Conservation (phyloP, 345 rosid species). For the Citrus maxima region DNA sequence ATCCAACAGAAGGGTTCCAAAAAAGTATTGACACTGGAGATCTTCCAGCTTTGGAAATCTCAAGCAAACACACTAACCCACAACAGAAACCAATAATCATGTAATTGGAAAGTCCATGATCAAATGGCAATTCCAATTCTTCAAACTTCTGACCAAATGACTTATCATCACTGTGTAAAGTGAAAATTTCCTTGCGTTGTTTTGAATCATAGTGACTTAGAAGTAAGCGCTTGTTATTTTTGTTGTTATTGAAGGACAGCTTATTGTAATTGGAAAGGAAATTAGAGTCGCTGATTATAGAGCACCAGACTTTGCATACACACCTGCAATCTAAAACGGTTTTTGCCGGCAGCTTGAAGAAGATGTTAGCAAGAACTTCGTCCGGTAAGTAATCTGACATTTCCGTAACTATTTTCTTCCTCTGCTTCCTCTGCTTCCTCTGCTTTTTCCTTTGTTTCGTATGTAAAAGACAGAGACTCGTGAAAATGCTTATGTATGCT, state of each 20-base stretch:
- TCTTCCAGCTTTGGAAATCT: background rate
- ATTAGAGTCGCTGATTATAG: background rate
- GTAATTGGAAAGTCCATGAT: background rate
- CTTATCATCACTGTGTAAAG: background rate
- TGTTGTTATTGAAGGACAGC: background rate
- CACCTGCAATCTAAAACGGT: background rate
- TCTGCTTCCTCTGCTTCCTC: too few species aligned
- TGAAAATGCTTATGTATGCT: background rate
- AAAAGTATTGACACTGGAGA: background rate
- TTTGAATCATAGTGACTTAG: background rate
- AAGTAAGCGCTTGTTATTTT: background rate
- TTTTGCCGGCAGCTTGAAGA: background rate
- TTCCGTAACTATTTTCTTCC: background rate
- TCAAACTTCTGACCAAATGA: background rate
- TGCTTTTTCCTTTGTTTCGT: background rate
- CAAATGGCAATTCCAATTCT: background rate
- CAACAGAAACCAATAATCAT: background rate
- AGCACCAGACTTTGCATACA: conserved; percentile 12
- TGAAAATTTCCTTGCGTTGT: background rate
- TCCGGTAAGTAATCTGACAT: conserved; percentile 6
- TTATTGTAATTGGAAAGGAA: background rate
- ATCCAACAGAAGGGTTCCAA: conserved; percentile 6
- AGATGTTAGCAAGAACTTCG: background rate
- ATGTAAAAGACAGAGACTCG: background rate
- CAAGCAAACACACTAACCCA: background rate